phyloP scores from a whole-genome alignment of 179 eudicot species.

The Silene coronaria region DNA sequence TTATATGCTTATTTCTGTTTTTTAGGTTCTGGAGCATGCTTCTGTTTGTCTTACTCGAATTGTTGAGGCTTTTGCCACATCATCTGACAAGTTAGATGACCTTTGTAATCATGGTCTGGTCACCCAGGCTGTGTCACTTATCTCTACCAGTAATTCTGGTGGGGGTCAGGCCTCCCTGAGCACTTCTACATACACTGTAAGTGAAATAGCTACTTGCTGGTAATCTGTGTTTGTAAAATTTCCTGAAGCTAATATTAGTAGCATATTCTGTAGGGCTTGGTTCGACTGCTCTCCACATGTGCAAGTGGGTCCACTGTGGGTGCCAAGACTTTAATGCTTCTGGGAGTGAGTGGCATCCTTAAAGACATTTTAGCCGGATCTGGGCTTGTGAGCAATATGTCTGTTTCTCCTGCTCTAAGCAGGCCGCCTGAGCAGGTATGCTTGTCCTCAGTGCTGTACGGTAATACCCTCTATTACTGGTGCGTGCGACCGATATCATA shows the following conservation, averaged over 20 bases:
- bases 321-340: slow-evolving; percentile 81
- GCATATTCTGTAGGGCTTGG: slow-evolving; percentile 57
- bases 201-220: slow-evolving; percentile 7
- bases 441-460: slow-evolving; percentile 15
- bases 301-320: slow-evolving; percentile 95
- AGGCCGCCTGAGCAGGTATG: slow-evolving; percentile 97
- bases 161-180: slow-evolving; percentile 96
- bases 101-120: slow-evolving; percentile 90
- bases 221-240: neutral
- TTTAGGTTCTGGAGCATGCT: slow-evolving; percentile 89
- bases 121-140: slow-evolving; percentile 79
- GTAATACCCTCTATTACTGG: no score
- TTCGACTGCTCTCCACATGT: slow-evolving; percentile 94
- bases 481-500: no score
- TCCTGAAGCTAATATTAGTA: neutral
- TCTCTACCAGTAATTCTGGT: slow-evolving; percentile 83
- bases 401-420: slow-evolving; percentile 84
- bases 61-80: slow-evolving; percentile 85
- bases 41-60: slow-evolving; percentile 94
- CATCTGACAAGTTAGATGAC: slow-evolving; percentile 78
- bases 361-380: slow-evolving; percentile 86
- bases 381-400: slow-evolving; percentile 69
- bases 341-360: slow-evolving; percentile 84
- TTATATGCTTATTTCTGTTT: slow-evolving; percentile 10
- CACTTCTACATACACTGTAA: slow-evolving; percentile 88